Evolutionary conservation across 768 basidiomycete species (phyloP).

Genomic region (Psilocybe azurescens): DNA sequence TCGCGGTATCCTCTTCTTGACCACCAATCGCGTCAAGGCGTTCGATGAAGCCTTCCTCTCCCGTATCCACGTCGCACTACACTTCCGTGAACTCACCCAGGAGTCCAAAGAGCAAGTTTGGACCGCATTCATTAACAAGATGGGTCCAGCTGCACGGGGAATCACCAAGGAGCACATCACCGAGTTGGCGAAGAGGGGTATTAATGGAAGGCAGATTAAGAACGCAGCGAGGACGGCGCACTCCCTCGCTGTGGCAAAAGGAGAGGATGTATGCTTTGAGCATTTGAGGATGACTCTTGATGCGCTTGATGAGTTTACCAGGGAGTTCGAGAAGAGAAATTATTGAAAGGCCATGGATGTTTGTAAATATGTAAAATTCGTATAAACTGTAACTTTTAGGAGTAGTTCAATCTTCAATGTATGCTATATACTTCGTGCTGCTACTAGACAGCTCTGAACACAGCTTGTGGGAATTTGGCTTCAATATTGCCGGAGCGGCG

Average conservation of each 20-base stretch:
- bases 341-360: neutral
- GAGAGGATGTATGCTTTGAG: constrained; percentile 48
- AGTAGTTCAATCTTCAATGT: too few species aligned
- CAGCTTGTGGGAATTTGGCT: too few species aligned
- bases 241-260: constrained; percentile 56
- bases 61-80: constrained; percentile 68
- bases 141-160: constrained; percentile 36
- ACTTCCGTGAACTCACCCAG: constrained; percentile 61
- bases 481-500: too few species aligned
- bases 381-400: too few species aligned
- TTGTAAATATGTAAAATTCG: too few species aligned
- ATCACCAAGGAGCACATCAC: constrained; percentile 48
- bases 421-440: too few species aligned
- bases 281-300: constrained; percentile 65
- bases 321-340: constrained; percentile 42
- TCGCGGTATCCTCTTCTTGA: constrained; percentile 60
- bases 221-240: constrained; percentile 71
- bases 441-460: too few species aligned
- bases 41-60: constrained; percentile 76
- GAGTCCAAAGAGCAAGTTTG: constrained; percentile 65
- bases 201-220: constrained; percentile 75
- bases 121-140: constrained; percentile 61
- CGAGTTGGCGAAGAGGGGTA: constrained; percentile 51
- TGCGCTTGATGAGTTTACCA: constrained; percentile 65
- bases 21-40: constrained; percentile 60